These are phyloP conservation scores for Aspergillus piperis DNA, from an alignment of 2,329 filamentous ascomycete species.

Conservation along the genomic window DNA sequence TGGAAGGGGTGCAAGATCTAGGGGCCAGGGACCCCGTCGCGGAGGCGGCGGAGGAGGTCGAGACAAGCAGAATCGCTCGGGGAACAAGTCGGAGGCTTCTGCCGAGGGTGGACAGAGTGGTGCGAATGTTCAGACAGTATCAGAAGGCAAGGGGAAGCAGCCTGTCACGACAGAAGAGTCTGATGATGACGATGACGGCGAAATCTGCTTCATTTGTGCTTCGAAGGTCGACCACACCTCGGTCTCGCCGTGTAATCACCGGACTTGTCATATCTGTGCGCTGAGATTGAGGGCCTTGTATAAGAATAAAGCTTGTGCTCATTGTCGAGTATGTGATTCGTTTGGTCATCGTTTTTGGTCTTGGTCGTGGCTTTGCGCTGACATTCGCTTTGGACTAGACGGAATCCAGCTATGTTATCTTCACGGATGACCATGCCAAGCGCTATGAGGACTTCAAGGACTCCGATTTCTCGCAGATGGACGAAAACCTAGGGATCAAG, in stretches of 20 bases:
- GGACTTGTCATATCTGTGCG: constrained; percentile 94
- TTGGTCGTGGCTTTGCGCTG: constrained; percentile 6
- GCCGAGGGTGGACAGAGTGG: constrained; percentile 34
- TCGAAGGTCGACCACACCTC: constrained; percentile 85
- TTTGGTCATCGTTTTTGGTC: background rate
- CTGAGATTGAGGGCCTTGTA: constrained; percentile 89
- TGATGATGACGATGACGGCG: constrained; percentile 63
- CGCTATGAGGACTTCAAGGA: constrained; percentile 79
- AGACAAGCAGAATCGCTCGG: constrained; percentile 27
- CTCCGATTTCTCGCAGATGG: constrained; percentile 72
- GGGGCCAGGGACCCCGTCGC: constrained; percentile 35
- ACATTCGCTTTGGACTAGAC: constrained; percentile 32
- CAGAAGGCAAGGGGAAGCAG: constrained; percentile 33
- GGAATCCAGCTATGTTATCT: constrained; percentile 71
- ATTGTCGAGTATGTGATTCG: constrained; percentile 72
- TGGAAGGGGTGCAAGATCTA: constrained; percentile 40
- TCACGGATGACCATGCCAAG: constrained; percentile 82
- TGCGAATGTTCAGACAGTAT: constrained; percentile 47
- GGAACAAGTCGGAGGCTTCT: constrained; percentile 20
- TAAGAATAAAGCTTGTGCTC: constrained; percentile 94
- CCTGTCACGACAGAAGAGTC: constrained; percentile 25
- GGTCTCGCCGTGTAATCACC: constrained; percentile 91
- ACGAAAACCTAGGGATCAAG: constrained; percentile 85
- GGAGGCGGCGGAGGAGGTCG: constrained; percentile 36
- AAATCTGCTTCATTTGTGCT: constrained; percentile 97